These are phyloP conservation scores for Chlamydomonas asymmetrica DNA, from an alignment of 139 green algal species.

Conservation along the genomic window DNA sequence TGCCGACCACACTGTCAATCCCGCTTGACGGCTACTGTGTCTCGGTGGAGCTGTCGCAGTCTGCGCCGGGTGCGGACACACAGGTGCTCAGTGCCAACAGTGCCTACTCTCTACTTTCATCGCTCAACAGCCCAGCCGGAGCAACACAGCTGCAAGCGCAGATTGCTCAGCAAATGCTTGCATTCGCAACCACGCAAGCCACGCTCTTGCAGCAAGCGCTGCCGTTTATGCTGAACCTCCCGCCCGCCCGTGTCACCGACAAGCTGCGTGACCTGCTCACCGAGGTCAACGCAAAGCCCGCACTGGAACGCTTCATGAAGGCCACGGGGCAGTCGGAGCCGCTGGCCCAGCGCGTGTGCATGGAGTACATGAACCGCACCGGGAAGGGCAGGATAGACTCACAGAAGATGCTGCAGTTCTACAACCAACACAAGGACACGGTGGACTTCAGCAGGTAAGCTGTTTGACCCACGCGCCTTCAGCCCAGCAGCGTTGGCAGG, in stretches of 20 bases:
- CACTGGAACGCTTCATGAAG: conserved; percentile 29
- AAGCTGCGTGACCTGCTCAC: conserved; percentile 26
- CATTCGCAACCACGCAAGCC: conserved; percentile 21
- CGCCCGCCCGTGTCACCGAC: conserved; percentile 19
- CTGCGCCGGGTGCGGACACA: no score
- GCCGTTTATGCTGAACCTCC: conserved; percentile 31
- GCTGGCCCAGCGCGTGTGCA: conserved; percentile 23
- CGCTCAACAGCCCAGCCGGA: no score
- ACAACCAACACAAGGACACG: conserved; percentile 23
- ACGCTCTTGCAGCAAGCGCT: conserved; percentile 23
- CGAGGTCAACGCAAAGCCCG: conserved; percentile 23
- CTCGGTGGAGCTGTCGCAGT: conserved; percentile 14
- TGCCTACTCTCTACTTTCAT: no score
- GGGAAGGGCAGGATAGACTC: conserved; percentile 19
- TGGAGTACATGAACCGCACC: conserved; percentile 28
- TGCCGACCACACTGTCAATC: conserved; percentile 18
- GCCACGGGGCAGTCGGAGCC: conserved; percentile 17
- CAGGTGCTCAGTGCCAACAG: no score
- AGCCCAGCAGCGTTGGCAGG: no score
- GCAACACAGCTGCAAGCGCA: conserved; percentile 25
- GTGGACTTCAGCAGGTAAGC: conserved; percentile 26
- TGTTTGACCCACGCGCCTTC: neutral
- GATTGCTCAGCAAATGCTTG: conserved; percentile 25
- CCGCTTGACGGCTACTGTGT: conserved; percentile 27
- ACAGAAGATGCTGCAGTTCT: conserved; percentile 21